Base-by-base conservation (phyloP, 176 grass and related monocot genomes). In the Eremochloa ophiuroides region DNA sequence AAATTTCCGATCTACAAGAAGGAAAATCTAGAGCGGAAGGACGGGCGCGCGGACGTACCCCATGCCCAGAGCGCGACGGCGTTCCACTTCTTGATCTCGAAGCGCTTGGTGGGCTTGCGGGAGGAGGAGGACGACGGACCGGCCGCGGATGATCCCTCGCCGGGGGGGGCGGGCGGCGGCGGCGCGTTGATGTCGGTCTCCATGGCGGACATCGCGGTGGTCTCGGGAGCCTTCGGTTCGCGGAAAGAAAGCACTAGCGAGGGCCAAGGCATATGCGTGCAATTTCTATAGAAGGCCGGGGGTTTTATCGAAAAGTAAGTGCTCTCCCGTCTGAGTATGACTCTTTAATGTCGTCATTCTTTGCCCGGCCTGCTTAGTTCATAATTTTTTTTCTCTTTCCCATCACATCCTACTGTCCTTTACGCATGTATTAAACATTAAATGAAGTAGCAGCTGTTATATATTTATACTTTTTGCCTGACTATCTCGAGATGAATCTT, bases 11-110 rank as follows among this genome's bases (percentile, higher is more conserved):
- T 40, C 53, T 59, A 25, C 30, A 27, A 5, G 27, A 18, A n/a
- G 31, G 31, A 23, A 37, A 44, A 67, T 23, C 33, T 13, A 65
- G 60, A 59, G 64, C n/a, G 35, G 58, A 22, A 38, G 79, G 78
- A 18, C 4, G 18, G 13, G 30, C 13, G 73, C 42, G 40, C 8
- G 50, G 14, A 59, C 72, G 26, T 77, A 95, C 97, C 97, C 97
- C 97, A 99, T 14, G 97, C 97, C 97, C 97, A 99, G 42, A 99
- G 97, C 64, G 97, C 85, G 80, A 99, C 97, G 50, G 97, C 97
- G 91, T 99, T 99, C 97, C 97, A 99, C 85, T 99, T 99, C 85
- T 99, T 99, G 85, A 99, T 99, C 93, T 99, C 97, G 84, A 99
- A 99, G 73, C 93, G 91, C 89, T 95, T 99, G 37, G 83, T 91